Evolutionary conservation across 2,329 filamentous ascomycete genomes (phyloP).

Genomic region (Trichoderma breve): DNA sequence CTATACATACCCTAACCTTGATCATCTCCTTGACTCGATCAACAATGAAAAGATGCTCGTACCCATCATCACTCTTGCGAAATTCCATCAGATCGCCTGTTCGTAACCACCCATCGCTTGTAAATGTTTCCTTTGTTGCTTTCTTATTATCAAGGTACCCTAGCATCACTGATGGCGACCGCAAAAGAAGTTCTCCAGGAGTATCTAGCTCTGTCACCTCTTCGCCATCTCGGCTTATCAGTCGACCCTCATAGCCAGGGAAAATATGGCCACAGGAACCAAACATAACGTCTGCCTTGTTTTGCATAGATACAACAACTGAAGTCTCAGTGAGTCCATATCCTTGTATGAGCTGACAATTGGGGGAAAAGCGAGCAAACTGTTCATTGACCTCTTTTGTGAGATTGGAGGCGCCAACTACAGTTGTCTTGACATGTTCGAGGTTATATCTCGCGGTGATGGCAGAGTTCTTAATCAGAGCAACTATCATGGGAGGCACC

Average conservation of each 20-base stretch:
- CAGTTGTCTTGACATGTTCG: conserved; percentile 62
- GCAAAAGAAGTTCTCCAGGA: conserved; percentile 75
- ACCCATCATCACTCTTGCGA: conserved; percentile 49
- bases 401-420: conserved; percentile 75
- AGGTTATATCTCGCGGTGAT: conserved; percentile 67
- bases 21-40: conserved; percentile 45
- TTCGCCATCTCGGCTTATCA: conserved; percentile 65
- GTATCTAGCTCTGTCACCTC: conserved; percentile 64
- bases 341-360: conserved; percentile 64
- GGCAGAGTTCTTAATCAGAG: conserved; percentile 64
- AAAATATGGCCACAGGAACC: conserved; percentile 71
- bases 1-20: conserved; percentile 48
- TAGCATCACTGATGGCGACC: conserved; percentile 67
- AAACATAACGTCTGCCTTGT: conserved; percentile 62
- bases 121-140: conserved; percentile 25
- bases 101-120: conserved; percentile 28
- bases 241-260: conserved; percentile 61
- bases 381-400: conserved; percentile 70
- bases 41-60: conserved; percentile 26
- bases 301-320: conserved; percentile 64
- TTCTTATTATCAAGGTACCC: conserved; percentile 80
- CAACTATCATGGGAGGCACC: conserved; percentile 73
- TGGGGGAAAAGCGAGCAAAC: conserved; percentile 58
- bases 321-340: conserved; percentile 75
- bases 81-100: conserved; percentile 54